A percentile compares a stretch with the other conserved stretches of the same genome.
phyloP scores from a whole-genome alignment of 2,329 filamentous ascomycete genomes.

The Cadophora gregata region DNA sequence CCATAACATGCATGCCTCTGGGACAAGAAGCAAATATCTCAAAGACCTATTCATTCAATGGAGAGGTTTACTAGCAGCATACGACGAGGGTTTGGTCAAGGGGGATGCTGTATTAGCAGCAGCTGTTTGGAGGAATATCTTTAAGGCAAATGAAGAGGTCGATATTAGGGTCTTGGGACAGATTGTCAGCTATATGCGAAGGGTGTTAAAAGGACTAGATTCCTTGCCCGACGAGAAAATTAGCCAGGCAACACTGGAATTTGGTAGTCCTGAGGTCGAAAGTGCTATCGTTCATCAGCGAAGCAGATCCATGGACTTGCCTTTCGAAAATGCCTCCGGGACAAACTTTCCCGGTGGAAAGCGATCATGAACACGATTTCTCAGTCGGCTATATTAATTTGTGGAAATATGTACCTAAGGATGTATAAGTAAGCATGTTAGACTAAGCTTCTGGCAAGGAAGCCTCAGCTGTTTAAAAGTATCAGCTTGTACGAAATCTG shows the following conservation, averaged over 20 bases:
- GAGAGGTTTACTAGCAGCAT: conserved; percentile 83
- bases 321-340: conserved; percentile 40
- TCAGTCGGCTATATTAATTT: no score
- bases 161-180: conserved; percentile 65
- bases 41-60: conserved; percentile 95
- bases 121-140: conserved; percentile 93
- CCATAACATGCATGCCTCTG: conserved; percentile 70
- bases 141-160: conserved; percentile 72
- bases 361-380: conserved; percentile 12
- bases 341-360: conserved; percentile 42
- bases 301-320: conserved; percentile 47
- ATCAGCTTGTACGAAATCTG: no score
- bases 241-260: conserved; percentile 53
- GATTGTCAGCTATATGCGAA: conserved; percentile 68
- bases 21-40: conserved; percentile 67
- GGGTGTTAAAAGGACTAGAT: conserved; percentile 60
- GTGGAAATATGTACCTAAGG: no score
- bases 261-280: conserved; percentile 52
- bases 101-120: conserved; percentile 79
- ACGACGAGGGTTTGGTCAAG: conserved; percentile 80
- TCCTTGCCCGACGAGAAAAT: conserved; percentile 58
- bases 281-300: conserved; percentile 47
- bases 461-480: no score
- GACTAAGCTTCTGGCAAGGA: no score
- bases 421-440: conserved; percentile 6